A percentile compares a stretch with the other conserved stretches of the same genome.
Evolutionary conservation across 2,329 filamentous ascomycete genomes (phyloP).

Genomic region (Sphaerostilbella broomeana): DNA sequence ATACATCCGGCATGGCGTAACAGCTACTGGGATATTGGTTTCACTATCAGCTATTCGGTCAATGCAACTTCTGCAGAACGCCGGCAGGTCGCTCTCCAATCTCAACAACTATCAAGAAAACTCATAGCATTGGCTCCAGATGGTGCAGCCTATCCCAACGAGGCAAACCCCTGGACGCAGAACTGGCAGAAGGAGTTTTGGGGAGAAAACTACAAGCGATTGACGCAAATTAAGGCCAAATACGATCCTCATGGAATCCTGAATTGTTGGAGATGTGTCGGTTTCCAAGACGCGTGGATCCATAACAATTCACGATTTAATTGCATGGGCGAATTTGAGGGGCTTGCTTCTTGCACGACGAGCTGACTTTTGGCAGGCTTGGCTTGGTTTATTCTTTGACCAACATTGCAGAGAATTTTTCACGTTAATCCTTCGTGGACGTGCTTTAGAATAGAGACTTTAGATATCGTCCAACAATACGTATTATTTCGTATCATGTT

Average conservation of each 20-base stretch:
- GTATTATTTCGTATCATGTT: too few relatives aligned
- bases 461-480: too few relatives aligned
- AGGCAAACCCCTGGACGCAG: conserved; percentile 7
- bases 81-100: conserved; percentile 2
- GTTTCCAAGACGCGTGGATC: conserved; percentile 1
- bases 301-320: not conserved
- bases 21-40: conserved; percentile 10
- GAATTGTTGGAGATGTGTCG: conserved; percentile 11
- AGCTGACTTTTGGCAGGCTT: too few relatives aligned
- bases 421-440: too few relatives aligned
- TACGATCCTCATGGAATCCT: conserved; percentile 8
- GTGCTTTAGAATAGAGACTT: not conserved
- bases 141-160: conserved; percentile 11
- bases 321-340: not conserved
- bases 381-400: too few relatives aligned
- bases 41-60: conserved; percentile 2
- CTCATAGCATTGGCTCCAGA: not conserved
- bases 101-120: not conserved
- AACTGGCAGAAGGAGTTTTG: conserved; percentile 7
- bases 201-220: conserved; percentile 3
- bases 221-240: conserved; percentile 6
- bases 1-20: conserved; percentile 10
- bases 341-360: too few relatives aligned
- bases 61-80: conserved; percentile 8
- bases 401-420: too few relatives aligned